Conservation (phyloP, 2,329 filamentous ascomycete genomes). For the Penicillium decumbens region DNA sequence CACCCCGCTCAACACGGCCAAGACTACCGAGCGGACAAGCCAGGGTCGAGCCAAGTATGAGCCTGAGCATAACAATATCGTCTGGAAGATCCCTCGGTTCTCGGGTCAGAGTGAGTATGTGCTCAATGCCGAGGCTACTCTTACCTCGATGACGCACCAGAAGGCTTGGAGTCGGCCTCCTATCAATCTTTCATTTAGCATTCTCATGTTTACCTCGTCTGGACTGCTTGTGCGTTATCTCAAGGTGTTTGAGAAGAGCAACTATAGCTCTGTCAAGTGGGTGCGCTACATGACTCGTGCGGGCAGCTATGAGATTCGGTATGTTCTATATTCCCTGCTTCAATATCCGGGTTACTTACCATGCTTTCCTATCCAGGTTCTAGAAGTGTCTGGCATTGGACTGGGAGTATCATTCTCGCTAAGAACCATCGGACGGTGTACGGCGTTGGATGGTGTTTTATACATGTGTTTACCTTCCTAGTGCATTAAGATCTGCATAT, state of each 20-base stretch:
- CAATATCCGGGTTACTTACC: neutral
- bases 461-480: constrained; percentile 3
- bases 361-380: constrained; percentile 3
- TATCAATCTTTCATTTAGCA: constrained; percentile 81
- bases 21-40: constrained; percentile 84
- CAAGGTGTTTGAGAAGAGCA: constrained; percentile 99
- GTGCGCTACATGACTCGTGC: constrained; percentile 98
- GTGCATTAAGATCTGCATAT: neutral
- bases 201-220: constrained; percentile 97
- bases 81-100: constrained; percentile 99
- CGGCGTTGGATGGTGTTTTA: constrained; percentile 25
- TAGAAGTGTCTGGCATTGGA: constrained; percentile 1
- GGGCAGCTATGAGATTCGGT: constrained; percentile 96
- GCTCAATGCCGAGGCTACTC: constrained; percentile 82
- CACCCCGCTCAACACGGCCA: constrained; percentile 92
- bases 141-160: constrained; percentile 97
- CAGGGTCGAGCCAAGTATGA: constrained; percentile 99
- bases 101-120: constrained; percentile 97
- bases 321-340: constrained; percentile 15
- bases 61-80: constrained; percentile 93
- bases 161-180: constrained; percentile 95
- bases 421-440: constrained; percentile 26
- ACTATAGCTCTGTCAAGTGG: constrained; percentile 99
- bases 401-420: constrained; percentile 1
- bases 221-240: constrained; percentile 88